Base-by-base conservation (phyloP, 768 basidiomycete species). In the Clitopilus passeckerianus region DNA sequence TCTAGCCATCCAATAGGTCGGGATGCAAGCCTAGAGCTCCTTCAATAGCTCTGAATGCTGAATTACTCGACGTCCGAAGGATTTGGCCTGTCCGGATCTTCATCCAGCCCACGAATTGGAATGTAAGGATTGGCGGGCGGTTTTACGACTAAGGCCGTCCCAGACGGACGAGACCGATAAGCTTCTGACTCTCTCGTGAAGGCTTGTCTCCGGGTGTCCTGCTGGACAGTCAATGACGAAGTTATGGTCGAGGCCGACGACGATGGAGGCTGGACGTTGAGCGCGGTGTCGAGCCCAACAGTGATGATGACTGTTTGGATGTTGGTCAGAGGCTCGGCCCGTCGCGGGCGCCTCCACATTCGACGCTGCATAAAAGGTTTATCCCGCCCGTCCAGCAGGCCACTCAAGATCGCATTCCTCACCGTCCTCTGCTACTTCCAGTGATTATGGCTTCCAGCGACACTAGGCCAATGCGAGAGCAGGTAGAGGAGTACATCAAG, bases 401-500 rank as follows among this genome's bases (percentile, higher is more conserved):
- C 10, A 2, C 37, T 41, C 37, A n/a, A 41, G 12, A 14, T 9
- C 10, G 14, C 37, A 41, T 41, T 41, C 37, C 12, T 12, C n/a
- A 14, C 10, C 37, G 12, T 41, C 37, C 37, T n/a, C 27, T 30
- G 27, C 27, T 30, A 7, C 37, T 41, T n/a, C 37, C 37, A 16
- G 20, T 18, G 18, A 50, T 23, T 23, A 50, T 50, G 46, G 22
- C 46, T 50, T 5, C 20, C 5, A 50, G 7, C 46, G 46, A 50
- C 16, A 50, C 54, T 20, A 70, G 68, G 30, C 74, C 78, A 12
- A 92, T 98, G 91, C 89, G 93, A 43, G 70, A 84, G 35, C 86
- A 84, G 61, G 84, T 97, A 65, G 87, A 91, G 61, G 75, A 79
- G 16, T 95, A 91, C 72, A 83, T 97, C 68, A 78, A 84, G 58